Conservation (phyloP, 2,329 filamentous ascomycete genomes). For the Shiraia bambusicola region DNA sequence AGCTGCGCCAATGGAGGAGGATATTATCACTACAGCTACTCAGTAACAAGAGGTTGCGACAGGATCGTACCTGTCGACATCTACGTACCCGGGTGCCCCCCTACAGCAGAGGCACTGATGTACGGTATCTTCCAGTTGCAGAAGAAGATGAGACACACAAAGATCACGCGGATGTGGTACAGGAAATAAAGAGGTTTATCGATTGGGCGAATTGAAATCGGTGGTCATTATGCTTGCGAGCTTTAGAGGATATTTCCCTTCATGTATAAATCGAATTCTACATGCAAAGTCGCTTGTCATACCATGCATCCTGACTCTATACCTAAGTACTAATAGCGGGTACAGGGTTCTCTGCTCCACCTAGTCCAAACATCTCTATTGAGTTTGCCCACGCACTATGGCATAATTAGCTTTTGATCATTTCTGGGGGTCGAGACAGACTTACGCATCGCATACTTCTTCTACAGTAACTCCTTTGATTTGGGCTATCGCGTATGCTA, state of each 20-base stretch:
- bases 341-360: constrained; percentile 23
- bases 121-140: constrained; percentile 73
- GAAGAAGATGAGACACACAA: constrained; percentile 70
- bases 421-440: constrained; percentile 15
- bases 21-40: constrained; percentile 87
- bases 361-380: constrained; percentile 44
- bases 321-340: too few species aligned
- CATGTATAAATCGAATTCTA: constrained; percentile 24
- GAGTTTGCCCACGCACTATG: constrained; percentile 44
- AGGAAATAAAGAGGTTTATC: constrained; percentile 47
- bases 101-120: constrained; percentile 57
- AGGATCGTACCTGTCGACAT: constrained; percentile 81
- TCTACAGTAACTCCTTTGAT: constrained; percentile 80
- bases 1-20: constrained; percentile 82
- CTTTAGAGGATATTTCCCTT: constrained; percentile 12
- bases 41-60: constrained; percentile 74
- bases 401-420: constrained; percentile 3
- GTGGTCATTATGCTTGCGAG: constrained; percentile 24
- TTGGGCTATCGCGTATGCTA: constrained; percentile 84
- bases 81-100: constrained; percentile 74
- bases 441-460: constrained; percentile 77
- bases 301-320: not conserved
- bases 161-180: constrained; percentile 61
- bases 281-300: not conserved
- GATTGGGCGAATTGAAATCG: constrained; percentile 13